Base-by-base conservation (phyloP, 2,329 filamentous ascomycete genomes). In the Coniochaeta ligniaria region DNA sequence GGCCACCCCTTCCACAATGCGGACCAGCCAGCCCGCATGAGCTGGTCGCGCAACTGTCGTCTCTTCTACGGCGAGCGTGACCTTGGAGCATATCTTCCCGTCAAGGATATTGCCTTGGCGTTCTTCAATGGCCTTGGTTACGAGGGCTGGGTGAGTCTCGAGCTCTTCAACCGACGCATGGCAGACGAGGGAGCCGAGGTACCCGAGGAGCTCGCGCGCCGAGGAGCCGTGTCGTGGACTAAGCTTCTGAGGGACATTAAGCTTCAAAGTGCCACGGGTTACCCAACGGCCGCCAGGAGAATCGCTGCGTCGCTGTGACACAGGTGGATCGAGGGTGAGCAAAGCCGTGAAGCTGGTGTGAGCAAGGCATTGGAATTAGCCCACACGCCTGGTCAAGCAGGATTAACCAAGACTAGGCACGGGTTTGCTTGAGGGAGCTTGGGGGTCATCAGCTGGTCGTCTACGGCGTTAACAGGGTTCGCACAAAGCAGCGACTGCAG, bases 31-130 rank as follows among this genome's bases (percentile, higher is more conserved):
- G 69, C 82, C 2, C 75, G 87, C 3, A 93, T 94, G 90, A 90
- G 82, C 68, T 94, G 90, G 90, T 90, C 84, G 41, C 76, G 90
- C 20, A 92, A 92, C 69, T 90, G 87, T 63, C 78, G 90, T 20
- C 71, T 89, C 3, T 92, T 89, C 68, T 84, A 88, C 63, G 86
- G 89, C 65, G 76, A 88, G 69, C 73, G 80, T 69, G 74, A 84
- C 2, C 73, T 78, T 2, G 87, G 87, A 0, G 89, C 82, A 0
- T 92, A 91, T 68, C 74, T 93, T 1, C 90, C 90, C 0, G 79
- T 88, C 7, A 75, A 78, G 60, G 78, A 86, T 35, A 81, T 92
- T 22, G 77, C 85, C 0, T 72, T 79, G 43, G 81, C 85, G 0
- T 81, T 92, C 57, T 78, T 91, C 22, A 79, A 85, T 11, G 83